These are phyloP conservation scores for Striga hermonthica DNA, from an alignment of 305 asterid genomes.

Conservation along the genomic window DNA sequence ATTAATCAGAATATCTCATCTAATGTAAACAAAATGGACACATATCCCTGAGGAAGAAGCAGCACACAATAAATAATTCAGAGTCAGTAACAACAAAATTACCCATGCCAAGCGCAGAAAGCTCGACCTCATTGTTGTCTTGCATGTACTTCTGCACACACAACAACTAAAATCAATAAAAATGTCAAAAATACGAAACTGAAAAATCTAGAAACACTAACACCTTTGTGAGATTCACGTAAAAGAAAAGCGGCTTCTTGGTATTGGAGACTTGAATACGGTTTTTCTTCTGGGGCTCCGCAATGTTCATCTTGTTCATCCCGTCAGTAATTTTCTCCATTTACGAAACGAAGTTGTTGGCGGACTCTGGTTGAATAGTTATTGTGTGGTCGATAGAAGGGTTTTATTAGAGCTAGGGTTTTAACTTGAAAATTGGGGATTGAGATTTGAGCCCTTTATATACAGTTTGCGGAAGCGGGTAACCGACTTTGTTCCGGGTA, in stretches of 20 bases:
- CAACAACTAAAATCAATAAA: constrained; percentile 26
- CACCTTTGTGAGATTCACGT: constrained; percentile 74
- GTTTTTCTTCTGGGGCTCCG: constrained; percentile 52
- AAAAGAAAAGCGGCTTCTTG: constrained; percentile 68
- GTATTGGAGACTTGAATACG: constrained; percentile 73
- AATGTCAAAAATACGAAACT: background rate
- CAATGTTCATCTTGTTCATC: constrained; percentile 49
- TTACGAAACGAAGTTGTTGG: background rate
- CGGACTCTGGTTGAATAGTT: background rate
- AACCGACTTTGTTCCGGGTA: background rate
- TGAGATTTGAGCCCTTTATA: background rate
- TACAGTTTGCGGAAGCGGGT: constrained; percentile 22
- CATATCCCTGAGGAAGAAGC: background rate
- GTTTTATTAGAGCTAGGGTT: constrained; percentile 40
- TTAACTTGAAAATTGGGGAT: constrained; percentile 29
- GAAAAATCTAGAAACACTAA: constrained; percentile 6
- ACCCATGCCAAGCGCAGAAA: constrained; percentile 80
- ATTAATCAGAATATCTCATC: no score
- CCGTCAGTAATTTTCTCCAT: constrained; percentile 67
- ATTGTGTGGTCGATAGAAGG: constrained; percentile 16
- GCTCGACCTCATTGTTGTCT: constrained; percentile 60
- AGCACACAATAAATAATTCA: background rate
- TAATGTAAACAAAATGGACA: background rate
- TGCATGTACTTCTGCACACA: constrained; percentile 57
- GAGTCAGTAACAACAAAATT: constrained; percentile 19